Evolutionary conservation across 306 rosid genomes (phyloP), one percentile per base, ranked within the genome.

Genomic region (Cercis canadensis): DNA sequence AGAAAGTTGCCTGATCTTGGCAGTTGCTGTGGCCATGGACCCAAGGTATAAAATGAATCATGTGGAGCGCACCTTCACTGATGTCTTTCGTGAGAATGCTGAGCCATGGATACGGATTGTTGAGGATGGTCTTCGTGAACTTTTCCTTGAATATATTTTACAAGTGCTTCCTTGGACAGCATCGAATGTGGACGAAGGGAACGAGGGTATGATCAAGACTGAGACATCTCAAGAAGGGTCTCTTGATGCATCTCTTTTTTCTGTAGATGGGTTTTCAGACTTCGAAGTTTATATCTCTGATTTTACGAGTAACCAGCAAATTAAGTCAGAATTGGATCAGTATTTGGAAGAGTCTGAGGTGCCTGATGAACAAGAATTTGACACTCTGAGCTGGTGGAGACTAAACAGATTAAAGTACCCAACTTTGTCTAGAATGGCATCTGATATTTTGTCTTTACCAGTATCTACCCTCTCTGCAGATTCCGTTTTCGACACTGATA

Each of bases 361-460:
- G 24, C 80, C 88, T 8, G 65, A 41, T 34, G 79, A 24, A 40
- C 73, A 44, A 53, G 88, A 87, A 46, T 90, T 94, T 17, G 95
- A 94, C 52, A 75, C 90, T 61, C 63, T 90, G 82, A 82, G 64
- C 51, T 94, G 98, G 98, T 94, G 98, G 98, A 88, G 63, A 63
- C 53, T 63, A 34, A 82, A 90, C 75, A 85, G 75, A 72, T 21
- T 44, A 6, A 89, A 74, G 77, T 94, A 87, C 80, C 98, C 98
- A 46, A 85, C 92, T 55, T 71, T 94, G 58, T 86, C 92, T 5
- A 89, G 71, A 77, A 83, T 89, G 80, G 98, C 98, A 14, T 94
- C 85, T 54, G 98, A 94, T 83, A 78, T 94, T 67, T 80, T 94
- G 79, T 84, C 98, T 7, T 76, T 89, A 60, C 85, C 97, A 2